A percentile compares a stretch with the other conserved stretches of the same genome.
Conservation (phyloP, 495 filamentous ascomycete genomes). For the Penicillium coprophilum region DNA sequence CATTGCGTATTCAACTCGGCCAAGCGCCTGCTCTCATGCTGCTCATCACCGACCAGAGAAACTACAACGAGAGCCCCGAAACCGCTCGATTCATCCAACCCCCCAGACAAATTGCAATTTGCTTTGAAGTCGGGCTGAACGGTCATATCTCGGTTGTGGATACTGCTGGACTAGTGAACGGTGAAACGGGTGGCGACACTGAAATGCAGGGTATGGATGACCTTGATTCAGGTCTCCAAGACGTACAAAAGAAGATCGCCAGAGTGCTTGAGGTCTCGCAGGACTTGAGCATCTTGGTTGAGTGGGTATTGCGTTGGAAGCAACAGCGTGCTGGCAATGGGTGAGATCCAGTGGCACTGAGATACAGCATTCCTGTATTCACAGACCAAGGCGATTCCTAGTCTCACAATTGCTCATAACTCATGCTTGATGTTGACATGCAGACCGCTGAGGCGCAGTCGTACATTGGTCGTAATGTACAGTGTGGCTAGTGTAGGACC, state of each 20-base stretch:
- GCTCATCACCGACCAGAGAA: constrained; percentile 36
- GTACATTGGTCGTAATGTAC: not conserved
- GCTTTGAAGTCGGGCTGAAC: constrained; percentile 62
- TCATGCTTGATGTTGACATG: not conserved
- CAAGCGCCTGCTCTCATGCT: constrained; percentile 47
- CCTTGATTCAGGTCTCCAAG: constrained; percentile 31
- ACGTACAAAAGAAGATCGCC: constrained; percentile 41
- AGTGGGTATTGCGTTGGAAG: constrained; percentile 48
- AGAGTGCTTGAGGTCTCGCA: constrained; percentile 46
- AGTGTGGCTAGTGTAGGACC: not conserved
- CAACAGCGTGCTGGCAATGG: constrained; percentile 29
- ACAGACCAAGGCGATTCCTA: not conserved
- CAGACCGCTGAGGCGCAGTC: not conserved
- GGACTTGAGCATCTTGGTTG: constrained; percentile 59
- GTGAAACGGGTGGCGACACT: constrained; percentile 20
- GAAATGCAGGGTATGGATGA: constrained; percentile 27
- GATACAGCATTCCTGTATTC: not conserved
- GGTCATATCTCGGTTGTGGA: constrained; percentile 53
- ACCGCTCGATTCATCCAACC: not conserved
- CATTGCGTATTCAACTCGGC: constrained; percentile 45
- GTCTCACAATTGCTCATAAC: not conserved
- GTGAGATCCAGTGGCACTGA: constrained; percentile 17
- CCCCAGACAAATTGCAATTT: constrained; percentile 33
- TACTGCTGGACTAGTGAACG: constrained; percentile 31
- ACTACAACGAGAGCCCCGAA: constrained; percentile 15